phyloP scores from a whole-genome alignment of 805 yeast species.

The Yamadazyma takamatsuzukensis region DNA sequence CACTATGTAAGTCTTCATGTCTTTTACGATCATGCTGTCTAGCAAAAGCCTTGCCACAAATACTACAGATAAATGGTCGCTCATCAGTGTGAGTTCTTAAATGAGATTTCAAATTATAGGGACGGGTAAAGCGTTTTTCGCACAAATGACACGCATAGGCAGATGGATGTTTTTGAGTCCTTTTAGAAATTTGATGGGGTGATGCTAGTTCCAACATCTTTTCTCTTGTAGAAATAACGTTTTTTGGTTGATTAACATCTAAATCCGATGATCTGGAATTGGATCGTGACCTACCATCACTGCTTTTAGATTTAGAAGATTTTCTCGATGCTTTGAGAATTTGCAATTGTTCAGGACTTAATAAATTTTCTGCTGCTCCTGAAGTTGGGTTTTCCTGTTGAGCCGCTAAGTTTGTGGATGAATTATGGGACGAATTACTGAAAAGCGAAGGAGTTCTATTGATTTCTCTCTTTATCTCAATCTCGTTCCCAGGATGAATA shows the following conservation, averaged over 20 bases:
- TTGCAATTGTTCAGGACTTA: slow-evolving; percentile 36
- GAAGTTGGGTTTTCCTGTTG: slow-evolving; percentile 2
- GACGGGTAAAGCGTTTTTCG: slow-evolving; percentile 84
- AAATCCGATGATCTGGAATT: slow-evolving; percentile 16
- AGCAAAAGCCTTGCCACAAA: slow-evolving; percentile 74
- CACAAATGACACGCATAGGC: slow-evolving; percentile 78
- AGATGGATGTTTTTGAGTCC: slow-evolving; percentile 70
- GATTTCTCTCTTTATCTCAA: slow-evolving; percentile 28
- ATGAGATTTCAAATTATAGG: slow-evolving; percentile 90
- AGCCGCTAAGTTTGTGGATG: slow-evolving; percentile 4
- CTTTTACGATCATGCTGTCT: slow-evolving; percentile 44
- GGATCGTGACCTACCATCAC: slow-evolving; percentile 20
- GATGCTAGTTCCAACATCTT: slow-evolving; percentile 65
- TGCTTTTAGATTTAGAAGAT: slow-evolving; percentile 19
- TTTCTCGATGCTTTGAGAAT: slow-evolving; percentile 36
- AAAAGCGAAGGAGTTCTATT: slow-evolving; percentile 52
- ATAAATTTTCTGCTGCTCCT: slow-evolving; percentile 5
- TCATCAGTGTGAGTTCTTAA: slow-evolving; percentile 86
- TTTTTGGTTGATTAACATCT: slow-evolving; percentile 8
- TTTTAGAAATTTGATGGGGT: slow-evolving; percentile 48
- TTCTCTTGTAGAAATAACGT: slow-evolving; percentile 39
- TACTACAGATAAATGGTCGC: slow-evolving; percentile 67
- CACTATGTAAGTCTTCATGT: slow-evolving; percentile 60
- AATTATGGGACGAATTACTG: slow-evolving; percentile 40
- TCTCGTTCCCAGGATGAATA: slow-evolving; percentile 4